These are phyloP conservation scores for Piromyces sp. DNA, from an alignment of 192 early-diverging fungal species.

Conservation along the genomic window DNA sequence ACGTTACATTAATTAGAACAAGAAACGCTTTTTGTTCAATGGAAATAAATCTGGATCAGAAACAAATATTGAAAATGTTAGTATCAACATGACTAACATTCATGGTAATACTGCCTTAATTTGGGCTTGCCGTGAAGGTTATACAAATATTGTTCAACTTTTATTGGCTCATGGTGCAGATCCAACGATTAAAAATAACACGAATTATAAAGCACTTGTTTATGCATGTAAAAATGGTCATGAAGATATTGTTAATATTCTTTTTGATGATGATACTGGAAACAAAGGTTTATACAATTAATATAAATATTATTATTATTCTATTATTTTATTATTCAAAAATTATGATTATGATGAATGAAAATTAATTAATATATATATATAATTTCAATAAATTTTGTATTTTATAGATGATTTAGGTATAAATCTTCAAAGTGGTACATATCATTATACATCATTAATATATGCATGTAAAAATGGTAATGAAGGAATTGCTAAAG, in stretches of 20 bases:
- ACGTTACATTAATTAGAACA: too few relatives aligned
- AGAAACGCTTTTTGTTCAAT: neutral
- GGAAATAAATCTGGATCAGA: neutral
- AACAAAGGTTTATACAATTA: too few relatives aligned
- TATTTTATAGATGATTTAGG: neutral
- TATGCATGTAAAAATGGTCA: neutral
- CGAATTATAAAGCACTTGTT: neutral
- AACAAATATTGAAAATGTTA: neutral
- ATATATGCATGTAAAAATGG: neutral
- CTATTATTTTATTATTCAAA: too few relatives aligned
- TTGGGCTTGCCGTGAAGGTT: neutral
- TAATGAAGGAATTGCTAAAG: neutral
- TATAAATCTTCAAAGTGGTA: neutral
- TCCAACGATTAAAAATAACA: conserved; percentile 30
- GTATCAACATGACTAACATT: neutral
- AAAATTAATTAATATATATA: too few relatives aligned
- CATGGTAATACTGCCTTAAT: neutral
- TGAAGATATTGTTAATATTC: neutral
- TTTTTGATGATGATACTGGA: neutral
- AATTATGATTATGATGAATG: too few relatives aligned
- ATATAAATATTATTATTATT: too few relatives aligned
- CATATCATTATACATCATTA: neutral
- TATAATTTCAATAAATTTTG: too few relatives aligned
- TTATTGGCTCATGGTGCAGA: conserved; percentile 43
- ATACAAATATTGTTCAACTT: neutral